Evolutionary conservation across 768 basidiomycete species (phyloP).

Genomic region (Russula brevipes): DNA sequence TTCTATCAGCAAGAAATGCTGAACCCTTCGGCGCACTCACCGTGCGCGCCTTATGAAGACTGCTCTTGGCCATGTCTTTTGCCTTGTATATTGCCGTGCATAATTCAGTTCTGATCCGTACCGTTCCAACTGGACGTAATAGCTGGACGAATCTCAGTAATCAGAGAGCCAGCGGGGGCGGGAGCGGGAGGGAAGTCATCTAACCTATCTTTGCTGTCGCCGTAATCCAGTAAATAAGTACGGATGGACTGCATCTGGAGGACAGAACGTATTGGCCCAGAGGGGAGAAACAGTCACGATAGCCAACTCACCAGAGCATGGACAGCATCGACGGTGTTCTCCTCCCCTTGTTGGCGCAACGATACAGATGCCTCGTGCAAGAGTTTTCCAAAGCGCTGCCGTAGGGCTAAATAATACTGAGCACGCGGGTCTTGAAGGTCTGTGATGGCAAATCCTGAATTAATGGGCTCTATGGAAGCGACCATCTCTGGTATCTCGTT

Average conservation of each 20-base stretch:
- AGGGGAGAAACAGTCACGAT: neutral
- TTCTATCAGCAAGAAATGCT: neutral
- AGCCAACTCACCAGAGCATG: constrained; percentile 50
- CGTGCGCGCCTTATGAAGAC: constrained; percentile 62
- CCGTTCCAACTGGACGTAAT: constrained; percentile 51
- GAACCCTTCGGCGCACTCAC: constrained; percentile 34
- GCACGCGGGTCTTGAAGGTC: constrained; percentile 53
- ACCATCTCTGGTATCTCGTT: constrained; percentile 78
- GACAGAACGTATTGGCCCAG: neutral
- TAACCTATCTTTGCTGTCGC: constrained; percentile 57
- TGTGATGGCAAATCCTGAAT: constrained; percentile 59
- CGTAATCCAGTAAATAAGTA: constrained; percentile 70
- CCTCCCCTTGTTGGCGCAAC: constrained; percentile 67
- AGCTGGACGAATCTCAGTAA: constrained; percentile 35
- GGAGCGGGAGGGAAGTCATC: constrained; percentile 26
- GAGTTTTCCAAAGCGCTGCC: constrained; percentile 59
- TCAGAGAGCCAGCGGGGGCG: constrained; percentile 15
- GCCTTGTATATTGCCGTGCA: constrained; percentile 61
- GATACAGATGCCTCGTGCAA: constrained; percentile 66
- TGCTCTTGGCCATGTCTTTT: constrained; percentile 74
- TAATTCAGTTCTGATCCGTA: constrained; percentile 57
- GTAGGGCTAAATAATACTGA: constrained; percentile 50
- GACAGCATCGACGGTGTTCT: constrained; percentile 78
- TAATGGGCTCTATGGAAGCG: constrained; percentile 53
- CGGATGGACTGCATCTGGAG: constrained; percentile 59